Percentiles rank a stretch among this genome's conserved stretches.
phyloP scores from a whole-genome alignment of 2,329 filamentous ascomycete species.

The Neodidymelliopsis sp. region DNA sequence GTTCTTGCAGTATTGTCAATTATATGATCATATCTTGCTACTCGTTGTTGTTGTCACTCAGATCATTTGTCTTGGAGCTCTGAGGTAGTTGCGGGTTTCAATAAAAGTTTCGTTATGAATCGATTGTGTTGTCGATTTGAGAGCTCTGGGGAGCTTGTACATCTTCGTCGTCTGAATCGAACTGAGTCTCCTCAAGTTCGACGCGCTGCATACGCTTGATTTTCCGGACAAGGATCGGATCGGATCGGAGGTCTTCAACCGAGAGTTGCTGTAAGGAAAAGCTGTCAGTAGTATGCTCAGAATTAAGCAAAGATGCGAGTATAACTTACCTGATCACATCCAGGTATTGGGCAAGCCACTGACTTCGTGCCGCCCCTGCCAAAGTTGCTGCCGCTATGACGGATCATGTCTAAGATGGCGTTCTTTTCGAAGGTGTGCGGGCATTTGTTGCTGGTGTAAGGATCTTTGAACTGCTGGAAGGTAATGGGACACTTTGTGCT shows the following conservation, averaged over 20 bases:
- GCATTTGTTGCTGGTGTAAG: conserved; percentile 71
- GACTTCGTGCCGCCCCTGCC: conserved; percentile 36
- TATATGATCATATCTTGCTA: no score
- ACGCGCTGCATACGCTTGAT: conserved; percentile 47
- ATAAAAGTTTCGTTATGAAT: conserved; percentile 10
- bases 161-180: conserved; percentile 41
- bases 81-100: conserved; percentile 19
- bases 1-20: no score
- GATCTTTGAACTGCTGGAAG: conserved; percentile 68
- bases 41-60: conserved; percentile 19
- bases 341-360: conserved; percentile 69
- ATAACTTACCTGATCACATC: conserved; percentile 62
- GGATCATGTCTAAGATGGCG: conserved; percentile 65
- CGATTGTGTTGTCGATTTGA: not conserved
- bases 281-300: not conserved
- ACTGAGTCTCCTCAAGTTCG: conserved; percentile 32
- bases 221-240: conserved; percentile 46
- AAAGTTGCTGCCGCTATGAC: conserved; percentile 24
- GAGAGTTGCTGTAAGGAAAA: conserved; percentile 37
- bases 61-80: conserved; percentile 30
- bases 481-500: conserved; percentile 76
- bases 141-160: not conserved
- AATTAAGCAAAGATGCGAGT: not conserved
- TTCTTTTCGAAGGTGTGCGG: conserved; percentile 75
- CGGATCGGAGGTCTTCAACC: conserved; percentile 35